phyloP scores from a whole-genome alignment of 1,139 yeast genomes.

The Suhomyces kunorum region DNA sequence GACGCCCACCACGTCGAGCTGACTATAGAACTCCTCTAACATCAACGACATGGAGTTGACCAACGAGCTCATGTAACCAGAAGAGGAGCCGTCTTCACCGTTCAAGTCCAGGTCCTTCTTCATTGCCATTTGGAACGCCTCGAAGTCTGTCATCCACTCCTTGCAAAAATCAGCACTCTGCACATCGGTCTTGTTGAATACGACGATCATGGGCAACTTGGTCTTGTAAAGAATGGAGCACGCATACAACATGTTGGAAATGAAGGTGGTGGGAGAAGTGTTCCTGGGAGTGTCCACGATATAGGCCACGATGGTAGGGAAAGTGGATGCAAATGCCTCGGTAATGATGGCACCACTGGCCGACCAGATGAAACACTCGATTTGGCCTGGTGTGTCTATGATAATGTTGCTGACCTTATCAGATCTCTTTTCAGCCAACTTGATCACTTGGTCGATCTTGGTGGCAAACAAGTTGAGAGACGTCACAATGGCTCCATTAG shows the following conservation, averaged over 20 bases:
- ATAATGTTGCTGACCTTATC: conserved; percentile 69
- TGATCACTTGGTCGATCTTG: conserved; percentile 92
- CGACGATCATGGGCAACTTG: conserved; percentile 94
- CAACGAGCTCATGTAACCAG: conserved; percentile 93
- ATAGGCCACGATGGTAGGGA: conserved; percentile 94
- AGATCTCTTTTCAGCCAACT: conserved; percentile 78
- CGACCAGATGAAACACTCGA: conserved; percentile 95
- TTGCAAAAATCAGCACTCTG: conserved; percentile 82
- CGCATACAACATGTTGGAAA: conserved; percentile 97
- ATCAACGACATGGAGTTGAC: conserved; percentile 94
- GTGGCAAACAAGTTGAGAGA: conserved; percentile 90
- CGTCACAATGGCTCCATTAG: conserved; percentile 98
- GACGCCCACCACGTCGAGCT: conserved; percentile 87
- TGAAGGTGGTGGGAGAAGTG: conserved; percentile 91
- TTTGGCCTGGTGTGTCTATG: conserved; percentile 98
- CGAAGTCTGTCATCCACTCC: conserved; percentile 98
- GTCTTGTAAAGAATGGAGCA: conserved; percentile 96
- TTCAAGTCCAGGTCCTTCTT: conserved; percentile 60
- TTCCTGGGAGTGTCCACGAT: conserved; percentile 96
- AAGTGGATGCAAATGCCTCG: conserved; percentile 93
- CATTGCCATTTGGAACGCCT: conserved; percentile 80
- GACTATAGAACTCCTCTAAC: conserved; percentile 95
- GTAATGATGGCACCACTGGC: conserved; percentile 97
- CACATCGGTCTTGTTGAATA: conserved; percentile 93
- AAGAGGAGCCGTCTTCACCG: conserved; percentile 69